Base-by-base conservation (phyloP, 163 green algal genomes). In the Scenedesmus sp. region DNA sequence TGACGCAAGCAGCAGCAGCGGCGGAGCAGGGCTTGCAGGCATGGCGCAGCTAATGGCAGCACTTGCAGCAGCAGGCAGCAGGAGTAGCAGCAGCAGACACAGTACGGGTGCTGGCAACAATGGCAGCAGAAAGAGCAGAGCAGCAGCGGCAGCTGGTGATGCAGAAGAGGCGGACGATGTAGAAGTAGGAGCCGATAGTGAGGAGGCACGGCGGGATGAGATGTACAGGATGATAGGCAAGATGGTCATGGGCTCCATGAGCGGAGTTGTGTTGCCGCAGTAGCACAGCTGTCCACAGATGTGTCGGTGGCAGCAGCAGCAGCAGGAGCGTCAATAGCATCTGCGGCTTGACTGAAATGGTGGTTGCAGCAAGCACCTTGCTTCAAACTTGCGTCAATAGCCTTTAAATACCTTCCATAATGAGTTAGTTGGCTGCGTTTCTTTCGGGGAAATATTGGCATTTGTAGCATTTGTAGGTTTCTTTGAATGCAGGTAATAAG, bases 31-130 rank as follows among this genome's bases (percentile, higher is more conserved):
- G 1, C 46, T 53, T 18, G 51, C 78, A 10, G 68, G 68, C 15
- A 72, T 89, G 85, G 85, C 68, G 43, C 85, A 83, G 85, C 42
- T 83, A 16, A 89, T 83, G 68, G 85, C 85, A 73, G 85, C 85
- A 30, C 42, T 76, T 51, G 44, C 81, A 44, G 81, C 81, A 65
- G 73, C 30, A 44, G 33, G 53, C 35, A n/a, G 68, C 10, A 72
- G n/a, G 26, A 40, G 68, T 49, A 61, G 3, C 65, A 82, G 85
- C 65, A 89, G 85, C 68, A 76, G 22, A 12, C 42, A 40, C 16
- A 42, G 6, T 51, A 72, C 30, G 20, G 72, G 30, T 46, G 65
- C 40, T 49, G 68, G 65, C 85, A 89, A 44, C 68, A 70, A 68
- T 6, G 30, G 59, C 42, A 82, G 68, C 68, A 82, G 85, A 37